A percentile compares a stretch with the other conserved stretches of the same genome.
Conservation (phyloP, 108 stramenopile species). For the Nitzschia putrida region DNA sequence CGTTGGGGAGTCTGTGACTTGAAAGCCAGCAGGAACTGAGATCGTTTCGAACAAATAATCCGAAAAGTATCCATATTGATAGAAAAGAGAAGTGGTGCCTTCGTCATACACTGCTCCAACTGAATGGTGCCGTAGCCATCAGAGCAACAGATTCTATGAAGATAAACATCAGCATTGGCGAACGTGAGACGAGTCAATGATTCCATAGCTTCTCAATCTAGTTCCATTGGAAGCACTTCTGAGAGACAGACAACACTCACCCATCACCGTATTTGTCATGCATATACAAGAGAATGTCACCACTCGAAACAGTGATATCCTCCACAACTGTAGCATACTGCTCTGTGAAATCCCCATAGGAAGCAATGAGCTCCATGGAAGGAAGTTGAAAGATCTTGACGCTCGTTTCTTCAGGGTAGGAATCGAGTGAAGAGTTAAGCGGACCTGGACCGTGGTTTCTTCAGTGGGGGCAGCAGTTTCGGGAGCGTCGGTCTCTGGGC, state of each 20-base stretch:
- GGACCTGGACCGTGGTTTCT: not conserved
- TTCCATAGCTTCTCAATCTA: too few species aligned
- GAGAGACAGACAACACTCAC: too few species aligned
- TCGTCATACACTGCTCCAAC: not conserved
- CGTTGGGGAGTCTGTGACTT: not conserved
- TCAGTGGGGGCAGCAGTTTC: too few species aligned
- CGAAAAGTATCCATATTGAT: not conserved
- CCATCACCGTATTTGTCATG: conserved; percentile 1
- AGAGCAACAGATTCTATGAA: not conserved
- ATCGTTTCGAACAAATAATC: not conserved
- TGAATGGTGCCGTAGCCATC: not conserved
- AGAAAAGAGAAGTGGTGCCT: not conserved
- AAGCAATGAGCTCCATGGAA: not conserved
- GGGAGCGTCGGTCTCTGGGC: not conserved
- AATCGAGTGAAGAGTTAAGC: not conserved
- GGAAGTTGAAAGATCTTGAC: not conserved
- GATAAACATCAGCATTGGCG: not conserved
- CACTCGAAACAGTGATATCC: too few species aligned
- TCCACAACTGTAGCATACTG: too few species aligned
- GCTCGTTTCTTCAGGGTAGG: conserved; percentile 2
- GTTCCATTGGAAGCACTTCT: too few species aligned
- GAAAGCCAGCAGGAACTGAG: not conserved
- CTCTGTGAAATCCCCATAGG: too few species aligned
- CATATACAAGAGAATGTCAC: not conserved
- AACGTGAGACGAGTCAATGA: not conserved